Evolutionary conservation across 1,139 yeast species (phyloP), one percentile per base, ranked within the genome.

Genomic region (Pneumocystis sp.): DNA sequence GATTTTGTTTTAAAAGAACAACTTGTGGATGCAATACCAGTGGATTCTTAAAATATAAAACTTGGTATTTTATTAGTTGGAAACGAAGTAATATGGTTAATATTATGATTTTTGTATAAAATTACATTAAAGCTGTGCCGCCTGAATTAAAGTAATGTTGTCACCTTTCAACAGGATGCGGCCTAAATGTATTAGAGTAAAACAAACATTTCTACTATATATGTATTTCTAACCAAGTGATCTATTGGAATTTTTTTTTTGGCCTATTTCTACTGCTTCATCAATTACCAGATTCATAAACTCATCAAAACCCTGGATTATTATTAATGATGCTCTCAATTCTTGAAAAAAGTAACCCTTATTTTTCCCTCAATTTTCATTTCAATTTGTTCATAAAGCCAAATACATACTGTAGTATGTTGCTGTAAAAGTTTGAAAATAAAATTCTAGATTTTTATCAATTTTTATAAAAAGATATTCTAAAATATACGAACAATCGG

Each of bases 221-320:
- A 21, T 21, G 63, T 69, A 6, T 76, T 50, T 10, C 34, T 50
- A 1, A 1, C 86, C 86, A 63, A 84, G 68, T 8, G 73, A 71
- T 19, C 81, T 74, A 70, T 73, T 77, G 65, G 77, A 70, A n/a
- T 84, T 82, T 66, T 80, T 79, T 67, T 75, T 72, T 64, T 72
- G 68, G 67, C 77, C 73, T 72, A 87, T 77, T 71, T 93, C 96
- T 21, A 82, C 80, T 0, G 97, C 96, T 66, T 90, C 93, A 67
- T 89, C 96, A 17, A 95, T 77, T n/a, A 91, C 97, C 21, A 95
- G 77, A 72, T 95, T 95, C 98, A 95, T 93, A 73, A 90, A 93
- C 77, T 95, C 98, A 75, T 95, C 99, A 75, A 95, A 93, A 0
- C 99, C 99, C 71, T 83, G 61, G 15, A 64, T 59, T 8, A 35